Base-by-base conservation (phyloP, 352 stramenopile genomes). In the Phytophthora vignae region DNA sequence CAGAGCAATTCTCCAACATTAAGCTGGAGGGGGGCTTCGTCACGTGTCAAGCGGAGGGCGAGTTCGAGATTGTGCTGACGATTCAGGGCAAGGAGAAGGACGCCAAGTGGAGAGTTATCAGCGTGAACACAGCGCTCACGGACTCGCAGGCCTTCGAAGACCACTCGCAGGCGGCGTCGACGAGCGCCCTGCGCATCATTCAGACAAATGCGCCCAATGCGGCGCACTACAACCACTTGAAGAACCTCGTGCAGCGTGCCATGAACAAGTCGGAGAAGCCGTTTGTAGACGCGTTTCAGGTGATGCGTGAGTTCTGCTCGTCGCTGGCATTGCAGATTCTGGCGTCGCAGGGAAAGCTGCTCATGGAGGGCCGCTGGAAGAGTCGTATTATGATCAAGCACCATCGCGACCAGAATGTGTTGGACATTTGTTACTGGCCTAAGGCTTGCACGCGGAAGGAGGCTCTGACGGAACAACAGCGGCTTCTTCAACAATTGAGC, bases 271-370 rank as follows among this genome's bases (percentile, higher is more conserved):
- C 89, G n/a, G 75, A 85, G 10, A 84, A 74, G 46, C 89, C 89
- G 8, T 93, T 96, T 22, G 79, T 94, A 22, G 85, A 91, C 60
- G 89, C 89, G 12, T 93, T 93, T 60, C 78, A 81, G 54, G 83
- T 96, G 55, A 93, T 96, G 88, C 80, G 85, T 21, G 86, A 95
- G 64, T 96, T 96, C 60, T 94, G 87, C 56, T 94, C 85, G 33
- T 90, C 84, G 14, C 64, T 96, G 0, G 85, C 87, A 25, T 68
- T 96, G 38, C 86, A 94, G 69, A 91, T 96, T 68, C 58, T 96
- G 52, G 75, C 83, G 12, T 85, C 85, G 2, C 89, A 94, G 55
- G 89, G 83, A 36, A 92, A 91, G 55, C 61, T 94, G 53, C 60
- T 94, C 33, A 91, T 92, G 79, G 87, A 96, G 27, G 82, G 84